Base-by-base conservation (phyloP, 75 land plant genomes). In the Isoetes taiwanensis region DNA sequence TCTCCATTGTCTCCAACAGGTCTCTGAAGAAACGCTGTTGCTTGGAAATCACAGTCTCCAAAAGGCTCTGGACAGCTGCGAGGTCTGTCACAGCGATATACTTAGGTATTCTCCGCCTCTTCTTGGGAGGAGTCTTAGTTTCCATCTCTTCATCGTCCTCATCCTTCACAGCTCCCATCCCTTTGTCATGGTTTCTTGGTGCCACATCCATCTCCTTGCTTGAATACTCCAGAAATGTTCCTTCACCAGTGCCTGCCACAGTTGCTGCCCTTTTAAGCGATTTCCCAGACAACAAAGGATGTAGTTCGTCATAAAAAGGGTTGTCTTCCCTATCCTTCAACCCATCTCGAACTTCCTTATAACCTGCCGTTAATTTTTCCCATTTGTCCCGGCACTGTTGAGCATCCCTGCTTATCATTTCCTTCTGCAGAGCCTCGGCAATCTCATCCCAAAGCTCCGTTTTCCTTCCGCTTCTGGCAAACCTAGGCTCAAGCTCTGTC, bases 361-460 rank as follows among this genome's bases (percentile, higher is more conserved):
- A 68, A 12, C 58, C 67, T 26, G 71, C 71, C 16, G 71, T 63
- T 21, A 68, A 29, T 26, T 68, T 68, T 58, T 68, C 71, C 71
- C 71, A 68, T 52, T 68, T 68, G 42, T 68, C 71, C 19, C 69
- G 28, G 68, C 71, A 68, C 33, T 68, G 71, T 57, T 68, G 71
- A 0, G 70, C 67, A 9, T 68, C 71, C 16, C 71, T 40, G 28
- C 55, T 29, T 9, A 68, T 28, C 3, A 37, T 63, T 25, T 52
- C 59, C n/a, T 20, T 28, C 21, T 64, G 71, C 46, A 68, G 29
- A 10, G 52, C 4, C 29, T 5, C 42, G 0, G 71, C 58, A 3
- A 68, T 68, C 29, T 68, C 68, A 16, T 68, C 68, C 71, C 71
- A 63, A 1, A 68, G 69, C 69, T 52, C 43, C 1, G 69, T 52